These are phyloP conservation scores for Massarina eburnea DNA, from an alignment of 2,329 filamentous ascomycete species.

Conservation along the genomic window DNA sequence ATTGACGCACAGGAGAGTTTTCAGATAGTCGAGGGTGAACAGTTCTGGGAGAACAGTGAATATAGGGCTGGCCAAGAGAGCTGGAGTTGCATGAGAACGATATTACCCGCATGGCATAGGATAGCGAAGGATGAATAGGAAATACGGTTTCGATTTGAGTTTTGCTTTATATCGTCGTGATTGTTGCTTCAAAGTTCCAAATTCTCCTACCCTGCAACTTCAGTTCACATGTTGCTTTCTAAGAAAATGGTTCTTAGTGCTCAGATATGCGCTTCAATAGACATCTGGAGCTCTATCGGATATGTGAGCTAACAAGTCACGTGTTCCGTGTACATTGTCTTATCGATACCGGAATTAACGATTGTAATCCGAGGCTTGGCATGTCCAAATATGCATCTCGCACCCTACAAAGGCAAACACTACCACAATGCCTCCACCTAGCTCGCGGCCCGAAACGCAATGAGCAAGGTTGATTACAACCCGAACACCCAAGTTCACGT, in stretches of 20 bases:
- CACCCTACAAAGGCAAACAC: constrained; percentile 6
- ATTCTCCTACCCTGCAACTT: too few species aligned
- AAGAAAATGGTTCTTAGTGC: too few species aligned
- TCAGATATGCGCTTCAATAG: too few species aligned
- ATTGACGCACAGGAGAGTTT: neutral
- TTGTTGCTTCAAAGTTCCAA: too few species aligned
- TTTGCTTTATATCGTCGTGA: too few species aligned
- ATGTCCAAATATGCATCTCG: neutral
- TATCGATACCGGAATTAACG: constrained; percentile 1
- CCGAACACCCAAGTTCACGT: constrained; percentile 18
- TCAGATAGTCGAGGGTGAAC: neutral
- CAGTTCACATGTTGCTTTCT: too few species aligned
- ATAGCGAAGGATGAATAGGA: neutral
- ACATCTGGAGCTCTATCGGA: too few species aligned
- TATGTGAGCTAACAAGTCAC: too few species aligned
- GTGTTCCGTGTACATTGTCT: too few species aligned
- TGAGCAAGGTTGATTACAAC: constrained; percentile 32
- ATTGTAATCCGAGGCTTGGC: constrained; percentile 1
- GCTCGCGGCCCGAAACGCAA: constrained; percentile 16
- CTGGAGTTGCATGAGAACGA: neutral
- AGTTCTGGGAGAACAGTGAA: neutral
- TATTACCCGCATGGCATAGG: neutral
- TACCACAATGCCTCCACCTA: constrained; percentile 6
- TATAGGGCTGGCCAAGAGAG: neutral
- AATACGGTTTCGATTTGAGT: too few species aligned